Base-by-base conservation (phyloP, 768 basidiomycete species). In the Termitomyces eurrhizus region DNA sequence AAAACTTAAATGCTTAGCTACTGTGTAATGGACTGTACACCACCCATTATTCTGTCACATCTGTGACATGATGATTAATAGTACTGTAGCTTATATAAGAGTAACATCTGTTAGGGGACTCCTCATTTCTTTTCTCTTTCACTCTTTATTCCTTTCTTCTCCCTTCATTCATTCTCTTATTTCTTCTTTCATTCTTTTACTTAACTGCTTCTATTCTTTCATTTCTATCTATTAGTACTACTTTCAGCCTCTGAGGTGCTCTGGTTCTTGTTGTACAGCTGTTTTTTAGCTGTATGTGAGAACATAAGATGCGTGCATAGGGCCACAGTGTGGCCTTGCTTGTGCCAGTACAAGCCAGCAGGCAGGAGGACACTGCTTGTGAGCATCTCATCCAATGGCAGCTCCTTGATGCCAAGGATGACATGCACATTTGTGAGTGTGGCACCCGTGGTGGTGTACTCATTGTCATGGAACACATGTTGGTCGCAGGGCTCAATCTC, bases 341-440 rank as follows among this genome's bases (percentile, higher is more conserved):
- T 2, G 18, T 32, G 8, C 49, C 32, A 50, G 32, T 60, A 46
- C 60, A 33, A 24, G 63, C 66, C 24, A 80, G 66, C 29, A 81
- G 79, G 35, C 21, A 21, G n/a, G 9, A 35, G 3, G 18, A 45
- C 8, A 12, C 26, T 16, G n/a, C 74, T 70, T 21, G 78, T 80
- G 66, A 85, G 67, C 35, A 93, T 77, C 64, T 88, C 84, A 32
- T 73, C 52, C 7, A 95, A 70, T 9, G 90, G 89, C 0, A 89
- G 84, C 71, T 97, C 95, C 67, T 97, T 97, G 73, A 97, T 93
- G 3, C 94, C 95, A 8, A 95, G 68, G 39, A 94, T 73, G 56
- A 97, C 84, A 64, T 94, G 87, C 0, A 90, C 86, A 57, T 21
- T 21, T 21, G 80, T 78, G 57, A 93, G 70, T 16, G 70, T 76